phyloP scores from a whole-genome alignment of 2,329 filamentous ascomycete species.

The Aspergillus fumigatus region DNA sequence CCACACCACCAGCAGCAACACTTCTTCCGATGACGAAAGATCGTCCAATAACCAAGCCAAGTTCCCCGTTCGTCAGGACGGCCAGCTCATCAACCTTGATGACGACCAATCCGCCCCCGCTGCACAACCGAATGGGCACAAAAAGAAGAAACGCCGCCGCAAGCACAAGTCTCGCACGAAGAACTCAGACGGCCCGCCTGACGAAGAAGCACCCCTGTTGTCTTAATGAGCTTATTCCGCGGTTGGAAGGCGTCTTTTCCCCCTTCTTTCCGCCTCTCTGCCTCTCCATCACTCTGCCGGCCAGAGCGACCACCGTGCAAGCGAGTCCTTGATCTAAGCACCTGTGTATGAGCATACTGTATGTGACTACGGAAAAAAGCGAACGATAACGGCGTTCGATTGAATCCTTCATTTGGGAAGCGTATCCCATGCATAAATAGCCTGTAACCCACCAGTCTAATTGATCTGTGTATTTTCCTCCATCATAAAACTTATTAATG shows the following conservation, averaged over 20 bases:
- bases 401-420: neutral
- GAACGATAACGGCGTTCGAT: neutral
- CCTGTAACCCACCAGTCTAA: neutral
- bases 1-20: conserved; percentile 59
- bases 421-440: neutral
- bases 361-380: neutral
- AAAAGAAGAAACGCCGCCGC: conserved; percentile 25
- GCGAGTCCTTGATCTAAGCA: neutral
- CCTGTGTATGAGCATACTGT: neutral
- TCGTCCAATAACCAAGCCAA: conserved; percentile 2
- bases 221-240: conserved; percentile 3
- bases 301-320: conserved; percentile 7
- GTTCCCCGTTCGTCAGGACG: conserved; percentile 11
- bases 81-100: conserved; percentile 10
- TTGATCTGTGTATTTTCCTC: neutral
- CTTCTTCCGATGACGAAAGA: conserved; percentile 33
- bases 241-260: neutral
- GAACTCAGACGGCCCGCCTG: neutral
- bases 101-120: conserved; percentile 2
- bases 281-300: conserved; percentile 13
- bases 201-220: conserved; percentile 14
- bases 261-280: neutral
- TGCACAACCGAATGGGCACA: conserved; percentile 5
- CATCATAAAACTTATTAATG: neutral
- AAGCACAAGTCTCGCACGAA: conserved; percentile 10